These are phyloP conservation scores for Spathaspora sp. DNA, from an alignment of 1,139 yeast species.

Conservation along the genomic window DNA sequence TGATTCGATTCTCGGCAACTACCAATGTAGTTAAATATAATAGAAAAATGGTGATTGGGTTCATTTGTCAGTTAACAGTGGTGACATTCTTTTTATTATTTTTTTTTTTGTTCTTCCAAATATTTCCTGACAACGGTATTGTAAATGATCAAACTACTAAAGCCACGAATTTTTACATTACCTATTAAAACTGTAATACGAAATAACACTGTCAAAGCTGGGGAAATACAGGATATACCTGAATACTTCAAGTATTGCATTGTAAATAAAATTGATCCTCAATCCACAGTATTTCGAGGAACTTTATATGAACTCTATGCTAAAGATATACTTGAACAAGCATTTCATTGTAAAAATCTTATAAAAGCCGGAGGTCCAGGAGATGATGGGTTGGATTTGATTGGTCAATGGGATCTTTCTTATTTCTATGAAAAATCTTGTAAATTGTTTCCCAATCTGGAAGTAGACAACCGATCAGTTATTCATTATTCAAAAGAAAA, in stretches of 20 bases:
- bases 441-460: slow-evolving; percentile 11
- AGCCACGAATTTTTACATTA: not conserved
- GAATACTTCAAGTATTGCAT: slow-evolving; percentile 32
- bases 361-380: slow-evolving; percentile 60
- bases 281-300: slow-evolving; percentile 60
- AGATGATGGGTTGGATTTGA: slow-evolving; percentile 72
- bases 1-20: slow-evolving; percentile 7
- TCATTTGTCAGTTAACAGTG: not conserved
- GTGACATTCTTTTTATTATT: not conserved
- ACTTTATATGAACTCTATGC: slow-evolving; percentile 66
- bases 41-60: not conserved
- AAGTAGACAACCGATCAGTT: slow-evolving; percentile 7
- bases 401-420: slow-evolving; percentile 57
- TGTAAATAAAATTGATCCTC: slow-evolving; percentile 19
- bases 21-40: slow-evolving; percentile 5
- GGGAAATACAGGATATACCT: slow-evolving; percentile 20
- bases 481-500: slow-evolving; percentile 18
- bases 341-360: slow-evolving; percentile 43
- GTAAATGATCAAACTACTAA: not conserved
- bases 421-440: slow-evolving; percentile 20
- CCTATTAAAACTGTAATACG: not conserved
- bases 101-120: not conserved
- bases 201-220: not conserved
- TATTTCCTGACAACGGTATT: not conserved
- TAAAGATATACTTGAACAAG: slow-evolving; percentile 42